Base-by-base conservation (phyloP, 202 grass and related monocot genomes). In the Bolboschoenoplectus hybrid region DNA sequence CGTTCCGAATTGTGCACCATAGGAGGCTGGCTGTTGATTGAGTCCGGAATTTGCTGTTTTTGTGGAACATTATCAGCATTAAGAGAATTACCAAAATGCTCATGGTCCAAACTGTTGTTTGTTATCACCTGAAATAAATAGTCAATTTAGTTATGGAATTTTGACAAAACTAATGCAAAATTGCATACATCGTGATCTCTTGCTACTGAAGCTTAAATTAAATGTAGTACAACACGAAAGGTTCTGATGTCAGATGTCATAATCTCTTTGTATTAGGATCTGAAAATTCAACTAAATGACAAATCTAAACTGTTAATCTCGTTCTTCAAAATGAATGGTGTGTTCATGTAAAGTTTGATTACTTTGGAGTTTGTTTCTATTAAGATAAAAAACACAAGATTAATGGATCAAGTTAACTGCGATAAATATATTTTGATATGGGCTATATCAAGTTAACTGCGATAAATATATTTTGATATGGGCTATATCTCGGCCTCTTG, bases 101-200 rank as follows among this genome's bases (percentile, higher is more conserved):
- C 66, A 43, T 41, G 66, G 6, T 69, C 66, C 39, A 6, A 69
- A 7, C 5, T 43, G 36, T 43, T 69, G 43, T 43, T 69, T 69
- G 66, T 69, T 43, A 69, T 69, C 66, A 69, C 38, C 66, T 69
- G 12, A 43, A 69, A 69, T 43, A 41, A 69, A 69, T 43, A 16
- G 14, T 7, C 66, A 16, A 69, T 14, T 26, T 16, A 69, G 66
- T 41, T 41, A 69, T 7, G 12, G 35, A 39, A 67, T 5, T 67
- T 67, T 16, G 36, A 41, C 35, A 67, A 69, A 69, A 43, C 43
- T 69, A 43, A 69, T 7, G 6, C 12, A 41, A 17, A 69, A 16
- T 69, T 69, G 1, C 66, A 43, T 69, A 41, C 17, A 69, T 40
- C 4, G 5, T 7, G 66, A 69, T 69, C 5, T 17, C 13, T 41